A percentile compares a stretch with the other conserved stretches of the same genome.
phyloP scores from a whole-genome alignment of 768 basidiomycete genomes.

The Hygrophoropsis aurantiaca region DNA sequence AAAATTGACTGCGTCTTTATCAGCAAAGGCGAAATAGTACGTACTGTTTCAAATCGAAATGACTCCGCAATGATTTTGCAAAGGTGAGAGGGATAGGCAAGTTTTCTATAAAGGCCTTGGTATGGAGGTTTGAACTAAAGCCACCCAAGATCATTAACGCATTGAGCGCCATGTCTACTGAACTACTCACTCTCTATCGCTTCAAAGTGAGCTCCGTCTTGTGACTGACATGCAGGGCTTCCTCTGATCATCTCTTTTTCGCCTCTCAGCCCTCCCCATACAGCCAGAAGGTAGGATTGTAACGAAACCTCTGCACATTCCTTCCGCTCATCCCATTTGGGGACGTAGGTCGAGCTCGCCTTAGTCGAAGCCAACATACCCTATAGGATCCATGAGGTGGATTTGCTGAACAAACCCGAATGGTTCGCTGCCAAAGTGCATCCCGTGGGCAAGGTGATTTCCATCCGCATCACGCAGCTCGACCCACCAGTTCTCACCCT shows the following conservation, averaged over 20 bases:
- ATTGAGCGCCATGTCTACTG: no score
- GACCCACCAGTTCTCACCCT: background rate
- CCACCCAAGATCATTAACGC: no score
- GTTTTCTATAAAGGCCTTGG: no score
- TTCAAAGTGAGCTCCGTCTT: background rate
- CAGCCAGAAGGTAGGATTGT: conserved; percentile 6
- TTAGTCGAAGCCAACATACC: conserved; percentile 51
- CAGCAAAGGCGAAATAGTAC: no score
- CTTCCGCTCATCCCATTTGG: no score
- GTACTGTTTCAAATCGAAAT: no score
- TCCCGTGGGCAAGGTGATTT: conserved; percentile 58
- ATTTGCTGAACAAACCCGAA: conserved; percentile 60
- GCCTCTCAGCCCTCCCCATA: background rate
- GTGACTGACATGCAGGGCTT: background rate
- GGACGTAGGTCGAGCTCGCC: conserved; percentile 56
- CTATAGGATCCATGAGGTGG: conserved; percentile 52
- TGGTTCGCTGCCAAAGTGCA: conserved; percentile 67
- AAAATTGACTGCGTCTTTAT: no score
- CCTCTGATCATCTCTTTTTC: background rate
- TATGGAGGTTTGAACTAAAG: no score
- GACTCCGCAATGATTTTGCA: no score
- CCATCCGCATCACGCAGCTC: background rate
- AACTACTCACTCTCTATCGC: conserved; percentile 5
- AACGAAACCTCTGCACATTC: no score
- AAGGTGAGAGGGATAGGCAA: no score